A percentile compares a stretch with the other conserved stretches of the same genome.
phyloP scores from a whole-genome alignment of 352 stramenopile genomes.

The Plasmopara halstedii region DNA sequence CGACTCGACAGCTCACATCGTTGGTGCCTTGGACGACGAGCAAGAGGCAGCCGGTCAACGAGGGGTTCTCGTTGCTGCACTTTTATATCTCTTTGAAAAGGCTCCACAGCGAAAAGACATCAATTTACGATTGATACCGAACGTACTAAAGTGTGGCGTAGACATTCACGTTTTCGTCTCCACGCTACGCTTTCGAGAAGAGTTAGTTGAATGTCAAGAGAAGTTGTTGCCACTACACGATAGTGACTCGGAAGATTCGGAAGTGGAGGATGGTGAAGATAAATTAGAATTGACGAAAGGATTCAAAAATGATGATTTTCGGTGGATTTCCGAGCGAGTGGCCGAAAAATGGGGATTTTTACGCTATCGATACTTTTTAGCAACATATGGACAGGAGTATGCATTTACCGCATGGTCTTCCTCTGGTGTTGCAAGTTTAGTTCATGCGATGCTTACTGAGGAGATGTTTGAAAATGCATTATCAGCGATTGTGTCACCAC shows the following conservation, averaged over 20 bases:
- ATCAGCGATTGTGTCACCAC: slow-evolving; percentile 22
- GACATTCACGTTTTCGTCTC: slow-evolving; percentile 30
- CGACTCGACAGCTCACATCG: slow-evolving; percentile 9
- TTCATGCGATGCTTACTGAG: slow-evolving; percentile 23
- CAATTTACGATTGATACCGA: slow-evolving; percentile 14
- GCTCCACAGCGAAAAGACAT: slow-evolving; percentile 1
- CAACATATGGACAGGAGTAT: slow-evolving; percentile 39
- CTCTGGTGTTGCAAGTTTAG: slow-evolving; percentile 33
- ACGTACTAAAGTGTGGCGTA: slow-evolving; percentile 29
- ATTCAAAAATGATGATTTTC: slow-evolving; percentile 17
- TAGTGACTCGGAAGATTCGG: slow-evolving; percentile 26
- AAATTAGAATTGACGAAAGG: slow-evolving; percentile 7
- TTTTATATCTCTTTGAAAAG: slow-evolving; percentile 33
- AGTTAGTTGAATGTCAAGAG: slow-evolving; percentile 26
- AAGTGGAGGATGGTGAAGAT: slow-evolving; percentile 20
- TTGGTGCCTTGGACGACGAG: slow-evolving; percentile 8
- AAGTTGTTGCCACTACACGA: slow-evolving; percentile 34
- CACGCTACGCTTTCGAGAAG: slow-evolving; percentile 53
- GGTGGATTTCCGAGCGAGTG: slow-evolving; percentile 29
- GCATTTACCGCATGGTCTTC: slow-evolving; percentile 53
- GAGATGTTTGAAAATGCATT: slow-evolving; percentile 7
- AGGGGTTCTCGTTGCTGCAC: slow-evolving; percentile 27
- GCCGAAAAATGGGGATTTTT: slow-evolving; percentile 22
- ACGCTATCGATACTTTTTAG: slow-evolving; percentile 47
- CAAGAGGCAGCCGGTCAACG: slow-evolving; percentile 14